These are phyloP conservation scores for Phialocephala sp. DNA, from an alignment of 2,329 filamentous ascomycete genomes.

Conservation along the genomic window DNA sequence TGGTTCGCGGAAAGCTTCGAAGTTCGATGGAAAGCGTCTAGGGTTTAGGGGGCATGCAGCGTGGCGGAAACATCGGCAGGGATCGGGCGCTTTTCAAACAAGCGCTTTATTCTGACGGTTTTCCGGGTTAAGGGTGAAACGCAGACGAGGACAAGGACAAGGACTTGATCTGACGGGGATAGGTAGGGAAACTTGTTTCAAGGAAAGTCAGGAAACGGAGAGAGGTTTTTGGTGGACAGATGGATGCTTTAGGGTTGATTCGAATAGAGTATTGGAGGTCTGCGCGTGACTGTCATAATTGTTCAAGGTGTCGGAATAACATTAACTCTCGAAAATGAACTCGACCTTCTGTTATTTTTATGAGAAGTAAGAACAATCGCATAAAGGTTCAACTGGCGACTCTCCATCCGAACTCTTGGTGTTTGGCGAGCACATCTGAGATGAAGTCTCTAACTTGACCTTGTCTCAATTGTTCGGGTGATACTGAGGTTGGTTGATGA, in stretches of 20 bases:
- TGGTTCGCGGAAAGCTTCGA: neutral
- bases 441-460: conserved; percentile 21
- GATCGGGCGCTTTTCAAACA: conserved; percentile 3
- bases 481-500: conserved; percentile 2
- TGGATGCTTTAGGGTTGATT: neutral
- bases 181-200: conserved; percentile 3
- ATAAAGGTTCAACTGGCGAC: neutral
- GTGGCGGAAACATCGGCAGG: conserved; percentile 21
- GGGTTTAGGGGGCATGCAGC: neutral
- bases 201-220: neutral
- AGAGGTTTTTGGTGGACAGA: neutral
- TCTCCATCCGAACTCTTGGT: neutral
- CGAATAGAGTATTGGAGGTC: neutral
- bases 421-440: conserved; percentile 17
- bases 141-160: neutral
- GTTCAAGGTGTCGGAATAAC: too few species aligned
- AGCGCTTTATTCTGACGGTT: conserved; percentile 5
- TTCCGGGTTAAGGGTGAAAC: neutral
- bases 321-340: too few species aligned
- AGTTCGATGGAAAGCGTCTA: neutral
- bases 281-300: conserved; percentile 3
- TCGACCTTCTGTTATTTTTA: neutral
- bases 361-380: neutral
- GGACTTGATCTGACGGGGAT: neutral
- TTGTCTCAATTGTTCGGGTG: conserved; percentile 22